A percentile compares a stretch with the other conserved stretches of the same genome.
phyloP scores from a whole-genome alignment of 2,329 filamentous ascomycete genomes.

The Bertia moriformis region DNA sequence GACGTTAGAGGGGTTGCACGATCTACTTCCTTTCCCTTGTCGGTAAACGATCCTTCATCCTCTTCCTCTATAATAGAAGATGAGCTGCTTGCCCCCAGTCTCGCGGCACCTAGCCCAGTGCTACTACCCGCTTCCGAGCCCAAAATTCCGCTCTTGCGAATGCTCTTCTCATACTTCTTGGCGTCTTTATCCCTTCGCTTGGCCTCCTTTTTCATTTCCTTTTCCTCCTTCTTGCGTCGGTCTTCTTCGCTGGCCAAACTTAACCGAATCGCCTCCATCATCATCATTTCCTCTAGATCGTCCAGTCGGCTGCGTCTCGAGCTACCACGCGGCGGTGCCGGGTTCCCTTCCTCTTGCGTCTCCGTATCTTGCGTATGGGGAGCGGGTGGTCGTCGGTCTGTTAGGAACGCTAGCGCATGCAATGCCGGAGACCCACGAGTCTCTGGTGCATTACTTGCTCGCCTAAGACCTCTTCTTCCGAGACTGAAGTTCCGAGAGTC shows the following conservation, averaged over 20 bases:
- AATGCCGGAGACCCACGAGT: constrained; percentile 21
- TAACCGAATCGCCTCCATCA: constrained; percentile 85
- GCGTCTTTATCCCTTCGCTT: constrained; percentile 78
- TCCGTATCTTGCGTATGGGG: constrained; percentile 13
- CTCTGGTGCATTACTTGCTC: constrained; percentile 12
- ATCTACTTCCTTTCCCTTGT: constrained; percentile 61
- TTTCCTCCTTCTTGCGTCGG: constrained; percentile 70
- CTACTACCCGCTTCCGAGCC: constrained; percentile 47
- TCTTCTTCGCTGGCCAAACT: constrained; percentile 91
- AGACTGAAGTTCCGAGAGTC: constrained; percentile 39
- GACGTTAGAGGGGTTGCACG: constrained; percentile 16
- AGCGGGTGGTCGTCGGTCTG: constrained; percentile 12
- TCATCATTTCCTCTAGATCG: constrained; percentile 95
- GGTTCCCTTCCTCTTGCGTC: constrained; percentile 2
- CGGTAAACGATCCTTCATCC: constrained; percentile 14
- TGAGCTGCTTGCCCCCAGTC: constrained; percentile 17
- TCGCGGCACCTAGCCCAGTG: constrained; percentile 26
- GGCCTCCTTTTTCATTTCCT: constrained; percentile 65
- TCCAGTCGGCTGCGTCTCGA: constrained; percentile 46
- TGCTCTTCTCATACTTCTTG: constrained; percentile 41
- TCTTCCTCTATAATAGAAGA: constrained; percentile 20
- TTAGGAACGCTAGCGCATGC: constrained; percentile 27
- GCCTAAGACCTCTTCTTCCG: constrained; percentile 28
- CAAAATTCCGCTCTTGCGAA: constrained; percentile 25
- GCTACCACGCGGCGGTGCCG: constrained; percentile 8